phyloP scores from a whole-genome alignment of 208 protist species.

The Leishmania braziliensis region DNA sequence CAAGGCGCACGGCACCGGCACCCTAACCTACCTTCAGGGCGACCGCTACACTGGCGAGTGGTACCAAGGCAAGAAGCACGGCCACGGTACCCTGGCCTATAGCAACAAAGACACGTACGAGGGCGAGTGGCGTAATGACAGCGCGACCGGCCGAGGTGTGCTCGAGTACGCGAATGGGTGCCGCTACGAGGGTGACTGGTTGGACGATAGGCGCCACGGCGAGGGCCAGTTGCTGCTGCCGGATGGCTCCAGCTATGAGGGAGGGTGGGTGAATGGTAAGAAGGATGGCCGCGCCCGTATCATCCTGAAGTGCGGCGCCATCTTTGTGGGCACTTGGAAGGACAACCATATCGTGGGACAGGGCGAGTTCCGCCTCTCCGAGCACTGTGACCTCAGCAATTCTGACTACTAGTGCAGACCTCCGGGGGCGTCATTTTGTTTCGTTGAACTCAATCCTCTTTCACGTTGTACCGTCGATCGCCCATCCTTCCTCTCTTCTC shows the following conservation, averaged over 20 bases:
- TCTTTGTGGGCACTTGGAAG: slow-evolving; percentile 90
- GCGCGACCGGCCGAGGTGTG: slow-evolving; percentile 82
- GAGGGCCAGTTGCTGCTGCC: slow-evolving; percentile 78
- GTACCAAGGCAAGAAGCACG: slow-evolving; percentile 91
- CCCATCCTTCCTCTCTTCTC: neutral
- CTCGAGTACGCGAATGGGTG: slow-evolving; percentile 91
- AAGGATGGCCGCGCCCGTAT: slow-evolving; percentile 91
- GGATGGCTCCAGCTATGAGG: slow-evolving; percentile 90
- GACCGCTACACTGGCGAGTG: slow-evolving; percentile 93
- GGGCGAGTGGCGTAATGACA: slow-evolving; percentile 88
- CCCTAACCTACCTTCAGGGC: slow-evolving; percentile 89
- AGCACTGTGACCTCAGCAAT: slow-evolving; percentile 91
- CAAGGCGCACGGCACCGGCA: slow-evolving; percentile 90
- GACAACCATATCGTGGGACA: slow-evolving; percentile 86
- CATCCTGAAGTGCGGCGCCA: slow-evolving; percentile 90
- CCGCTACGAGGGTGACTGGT: slow-evolving; percentile 90
- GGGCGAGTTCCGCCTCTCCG: slow-evolving; percentile 88
- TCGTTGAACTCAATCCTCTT: neutral
- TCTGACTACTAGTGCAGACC: slow-evolving; percentile 78
- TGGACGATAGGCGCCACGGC: slow-evolving; percentile 84
- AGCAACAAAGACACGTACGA: slow-evolving; percentile 93
- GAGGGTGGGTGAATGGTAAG: slow-evolving; percentile 80
- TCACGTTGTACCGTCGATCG: neutral
- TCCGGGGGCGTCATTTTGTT: neutral
- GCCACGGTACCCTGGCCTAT: slow-evolving; percentile 87